phyloP scores from a whole-genome alignment of 768 basidiomycete species.

The Amanita polypyramis region DNA sequence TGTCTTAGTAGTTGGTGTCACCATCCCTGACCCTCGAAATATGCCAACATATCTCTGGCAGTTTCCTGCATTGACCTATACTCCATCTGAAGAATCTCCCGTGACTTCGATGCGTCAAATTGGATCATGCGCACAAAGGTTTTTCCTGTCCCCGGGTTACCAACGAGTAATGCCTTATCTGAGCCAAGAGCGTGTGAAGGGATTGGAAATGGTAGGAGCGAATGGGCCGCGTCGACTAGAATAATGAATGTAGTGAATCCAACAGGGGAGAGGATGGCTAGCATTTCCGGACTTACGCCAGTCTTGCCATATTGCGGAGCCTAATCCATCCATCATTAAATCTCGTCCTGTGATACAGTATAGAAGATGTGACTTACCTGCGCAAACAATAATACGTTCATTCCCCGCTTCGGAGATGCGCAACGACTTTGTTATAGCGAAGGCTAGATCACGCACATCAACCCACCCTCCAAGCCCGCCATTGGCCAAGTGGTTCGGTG shows the following conservation, averaged over 20 bases:
- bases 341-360: not conserved
- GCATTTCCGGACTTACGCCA: conserved; percentile 18
- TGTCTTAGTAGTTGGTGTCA: too few relatives aligned
- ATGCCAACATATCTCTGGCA: too few relatives aligned
- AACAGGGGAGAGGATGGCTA: not conserved
- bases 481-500: conserved; percentile 13
- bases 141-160: not conserved
- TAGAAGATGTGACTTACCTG: not conserved
- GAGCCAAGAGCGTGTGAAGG: conserved; percentile 7
- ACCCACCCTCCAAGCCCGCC: conserved; percentile 25
- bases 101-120: not conserved
- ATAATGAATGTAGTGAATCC: too few relatives aligned
- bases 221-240: conserved; percentile 25
- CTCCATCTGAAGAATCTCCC: not conserved
- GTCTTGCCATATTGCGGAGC: conserved; percentile 21
- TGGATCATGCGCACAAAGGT: not conserved
- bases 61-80: conserved; percentile 10
- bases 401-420: conserved; percentile 28
- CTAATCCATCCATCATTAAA: conserved; percentile 8
- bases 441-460: conserved; percentile 44
- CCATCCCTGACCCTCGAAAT: too few relatives aligned
- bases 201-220: conserved; percentile 15
- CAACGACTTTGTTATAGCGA: conserved; percentile 38
- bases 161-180: conserved; percentile 18
- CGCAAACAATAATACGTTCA: conserved; percentile 42